Evolutionary conservation across 169 alveolate species (phyloP).

Genomic region (Pseudocohnilembus persalinus): DNA sequence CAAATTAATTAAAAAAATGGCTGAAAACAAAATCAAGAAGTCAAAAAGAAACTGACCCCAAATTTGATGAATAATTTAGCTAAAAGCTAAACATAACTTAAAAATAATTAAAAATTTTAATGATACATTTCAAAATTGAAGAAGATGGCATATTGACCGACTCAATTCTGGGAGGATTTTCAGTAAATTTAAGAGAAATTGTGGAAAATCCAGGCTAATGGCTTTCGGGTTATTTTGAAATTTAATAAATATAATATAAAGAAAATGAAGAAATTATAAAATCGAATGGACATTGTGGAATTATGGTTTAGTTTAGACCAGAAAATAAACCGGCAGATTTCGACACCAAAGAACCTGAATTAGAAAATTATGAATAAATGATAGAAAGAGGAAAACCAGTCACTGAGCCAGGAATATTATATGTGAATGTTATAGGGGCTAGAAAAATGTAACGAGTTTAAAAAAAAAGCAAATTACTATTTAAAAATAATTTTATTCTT

Average conservation of each 20-base stretch:
- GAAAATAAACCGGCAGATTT: neutral
- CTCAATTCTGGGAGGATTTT: slow-evolving; percentile 15
- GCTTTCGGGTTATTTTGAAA: slow-evolving; percentile 19
- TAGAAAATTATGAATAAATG: neutral
- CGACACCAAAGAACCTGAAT: neutral
- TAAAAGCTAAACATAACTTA: neutral
- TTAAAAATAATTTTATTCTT: no score
- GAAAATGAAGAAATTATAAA: slow-evolving; percentile 1
- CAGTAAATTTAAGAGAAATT: slow-evolving; percentile 17
- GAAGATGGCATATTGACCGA: slow-evolving; percentile 15
- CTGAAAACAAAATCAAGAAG: neutral
- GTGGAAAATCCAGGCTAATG: slow-evolving; percentile 27
- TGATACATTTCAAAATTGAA: slow-evolving; percentile 1
- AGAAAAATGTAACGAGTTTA: slow-evolving; percentile 5
- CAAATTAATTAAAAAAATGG: neutral
- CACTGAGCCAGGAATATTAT: neutral
- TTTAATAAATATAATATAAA: slow-evolving; percentile 18
- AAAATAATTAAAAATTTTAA: slow-evolving; percentile 3
- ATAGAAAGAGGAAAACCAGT: slow-evolving; percentile 10
- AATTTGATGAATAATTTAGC: slow-evolving; percentile 13
- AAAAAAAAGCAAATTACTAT: no score
- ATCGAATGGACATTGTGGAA: neutral
- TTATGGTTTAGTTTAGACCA: neutral
- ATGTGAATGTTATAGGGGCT: slow-evolving; percentile 15
- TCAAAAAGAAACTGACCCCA: slow-evolving; percentile 23